Percentiles rank a stretch among this genome's conserved stretches.
phyloP scores from a whole-genome alignment of 352 stramenopile species.

The Phytophthora chlamydospora region DNA sequence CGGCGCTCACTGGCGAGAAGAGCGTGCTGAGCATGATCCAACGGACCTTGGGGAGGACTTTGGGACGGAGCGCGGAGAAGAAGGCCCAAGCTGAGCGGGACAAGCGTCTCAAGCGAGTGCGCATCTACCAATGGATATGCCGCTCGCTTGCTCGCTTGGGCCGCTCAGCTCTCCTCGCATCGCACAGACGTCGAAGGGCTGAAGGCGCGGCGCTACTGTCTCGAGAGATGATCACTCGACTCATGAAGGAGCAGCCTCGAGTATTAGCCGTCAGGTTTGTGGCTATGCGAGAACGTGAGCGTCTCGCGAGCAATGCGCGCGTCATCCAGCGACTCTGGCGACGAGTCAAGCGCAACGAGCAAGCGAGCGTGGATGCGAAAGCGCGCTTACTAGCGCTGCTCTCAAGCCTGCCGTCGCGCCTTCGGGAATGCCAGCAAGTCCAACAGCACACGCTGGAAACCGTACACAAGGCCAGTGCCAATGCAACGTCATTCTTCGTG shows the following conservation, averaged over 20 bases:
- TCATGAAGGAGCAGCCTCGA: constrained; percentile 16
- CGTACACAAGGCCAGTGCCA: constrained; percentile 15
- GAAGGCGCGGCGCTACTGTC: constrained; percentile 16
- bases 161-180: constrained; percentile 15
- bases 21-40: constrained; percentile 22
- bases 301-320: background rate
- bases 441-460: constrained; percentile 10
- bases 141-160: constrained; percentile 28
- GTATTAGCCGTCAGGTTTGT: constrained; percentile 6
- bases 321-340: constrained; percentile 41
- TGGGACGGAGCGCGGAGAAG: constrained; percentile 14
- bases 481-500: constrained; percentile 16
- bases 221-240: constrained; percentile 4
- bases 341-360: constrained; percentile 15
- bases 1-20: constrained; percentile 13
- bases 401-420: constrained; percentile 11
- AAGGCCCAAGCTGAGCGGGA: constrained; percentile 16
- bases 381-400: constrained; percentile 34
- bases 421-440: constrained; percentile 22
- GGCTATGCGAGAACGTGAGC: constrained; percentile 13
- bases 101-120: constrained; percentile 16
- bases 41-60: constrained; percentile 18
- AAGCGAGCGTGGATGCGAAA: constrained; percentile 27
- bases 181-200: constrained; percentile 15
- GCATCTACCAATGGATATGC: constrained; percentile 24